These are phyloP conservation scores for Telopea speciosissima DNA, from an alignment of 177 flowering plant genomes.

Conservation along the genomic window DNA sequence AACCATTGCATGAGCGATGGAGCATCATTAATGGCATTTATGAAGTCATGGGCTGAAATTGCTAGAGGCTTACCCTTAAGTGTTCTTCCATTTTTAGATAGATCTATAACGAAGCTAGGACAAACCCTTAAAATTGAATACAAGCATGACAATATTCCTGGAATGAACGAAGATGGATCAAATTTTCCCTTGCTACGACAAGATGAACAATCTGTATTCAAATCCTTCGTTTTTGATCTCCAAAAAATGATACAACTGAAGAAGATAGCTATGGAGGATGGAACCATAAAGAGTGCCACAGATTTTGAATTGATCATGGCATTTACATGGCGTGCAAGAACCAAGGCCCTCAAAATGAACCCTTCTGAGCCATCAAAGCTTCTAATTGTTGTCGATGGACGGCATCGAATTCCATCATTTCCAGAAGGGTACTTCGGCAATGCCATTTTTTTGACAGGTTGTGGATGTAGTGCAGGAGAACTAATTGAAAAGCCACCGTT, in stretches of 20 bases:
- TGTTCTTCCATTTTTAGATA: slow-evolving; percentile 12
- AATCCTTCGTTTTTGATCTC: slow-evolving; percentile 5
- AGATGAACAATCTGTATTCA: slow-evolving; percentile 3
- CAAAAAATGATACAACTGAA: not conserved
- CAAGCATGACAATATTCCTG: not conserved
- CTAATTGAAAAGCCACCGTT: slow-evolving; percentile 15
- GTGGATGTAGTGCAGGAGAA: slow-evolving; percentile 14
- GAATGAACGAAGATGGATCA: slow-evolving; percentile 2
- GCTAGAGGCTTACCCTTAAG: slow-evolving; percentile 14
- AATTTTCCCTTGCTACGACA: not conserved
- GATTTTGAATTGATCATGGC: slow-evolving; percentile 11
- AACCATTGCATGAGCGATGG: slow-evolving; percentile 18
- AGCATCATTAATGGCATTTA: slow-evolving; percentile 10
- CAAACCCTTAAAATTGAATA: not conserved
- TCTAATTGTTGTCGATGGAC: slow-evolving; percentile 15
- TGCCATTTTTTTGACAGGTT: slow-evolving; percentile 3
- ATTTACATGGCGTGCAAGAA: slow-evolving; percentile 11
- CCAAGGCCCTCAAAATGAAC: slow-evolving; percentile 13
- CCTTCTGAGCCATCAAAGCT: slow-evolving; percentile 15
- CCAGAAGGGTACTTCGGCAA: slow-evolving; percentile 22
- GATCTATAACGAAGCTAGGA: slow-evolving; percentile 8
- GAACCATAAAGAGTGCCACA: slow-evolving; percentile 1
- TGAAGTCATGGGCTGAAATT: slow-evolving; percentile 14
- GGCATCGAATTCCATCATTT: slow-evolving; percentile 12
- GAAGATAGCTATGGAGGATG: slow-evolving; percentile 5